Conservation (phyloP, 805 yeast species). For the Sugiyamaella chiloensis region DNA sequence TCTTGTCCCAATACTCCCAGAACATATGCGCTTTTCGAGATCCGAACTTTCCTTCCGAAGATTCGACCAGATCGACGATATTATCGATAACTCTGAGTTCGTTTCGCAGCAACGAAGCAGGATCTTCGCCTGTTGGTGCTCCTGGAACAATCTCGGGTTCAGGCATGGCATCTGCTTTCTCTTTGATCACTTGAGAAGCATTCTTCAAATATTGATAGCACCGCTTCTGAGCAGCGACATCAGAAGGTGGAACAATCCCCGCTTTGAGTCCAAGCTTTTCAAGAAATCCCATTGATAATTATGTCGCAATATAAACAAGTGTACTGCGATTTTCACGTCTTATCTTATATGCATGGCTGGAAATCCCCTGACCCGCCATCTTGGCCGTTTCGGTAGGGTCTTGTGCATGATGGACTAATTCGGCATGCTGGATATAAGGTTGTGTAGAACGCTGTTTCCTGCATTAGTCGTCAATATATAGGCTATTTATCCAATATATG, state of each 20-base stretch:
- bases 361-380: too few species aligned
- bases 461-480: too few species aligned
- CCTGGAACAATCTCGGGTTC: slow-evolving; percentile 20
- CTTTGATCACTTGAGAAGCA: slow-evolving; percentile 25
- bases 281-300: slow-evolving; percentile 19
- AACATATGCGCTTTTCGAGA: slow-evolving; percentile 30
- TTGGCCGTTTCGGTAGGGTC: too few species aligned
- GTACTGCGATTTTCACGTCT: too few species aligned
- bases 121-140: slow-evolving; percentile 23
- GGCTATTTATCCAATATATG: too few species aligned
- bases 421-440: too few species aligned
- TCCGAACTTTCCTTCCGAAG: slow-evolving; percentile 22
- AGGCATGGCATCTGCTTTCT: slow-evolving; percentile 13
- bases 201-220: slow-evolving; percentile 30
- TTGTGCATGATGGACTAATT: too few species aligned
- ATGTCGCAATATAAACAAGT: too few species aligned
- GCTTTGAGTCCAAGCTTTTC: slow-evolving; percentile 21
- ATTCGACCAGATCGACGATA: slow-evolving; percentile 21
- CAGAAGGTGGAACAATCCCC: slow-evolving; percentile 33
- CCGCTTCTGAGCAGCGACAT: slow-evolving; percentile 33
- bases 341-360: too few species aligned
- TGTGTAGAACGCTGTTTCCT: too few species aligned
- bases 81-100: slow-evolving; percentile 22
- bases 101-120: slow-evolving; percentile 21
- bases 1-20: slow-evolving; percentile 38